phyloP scores from a whole-genome alignment of 1,139 yeast genomes.

The Saccharomyces hybrid region DNA sequence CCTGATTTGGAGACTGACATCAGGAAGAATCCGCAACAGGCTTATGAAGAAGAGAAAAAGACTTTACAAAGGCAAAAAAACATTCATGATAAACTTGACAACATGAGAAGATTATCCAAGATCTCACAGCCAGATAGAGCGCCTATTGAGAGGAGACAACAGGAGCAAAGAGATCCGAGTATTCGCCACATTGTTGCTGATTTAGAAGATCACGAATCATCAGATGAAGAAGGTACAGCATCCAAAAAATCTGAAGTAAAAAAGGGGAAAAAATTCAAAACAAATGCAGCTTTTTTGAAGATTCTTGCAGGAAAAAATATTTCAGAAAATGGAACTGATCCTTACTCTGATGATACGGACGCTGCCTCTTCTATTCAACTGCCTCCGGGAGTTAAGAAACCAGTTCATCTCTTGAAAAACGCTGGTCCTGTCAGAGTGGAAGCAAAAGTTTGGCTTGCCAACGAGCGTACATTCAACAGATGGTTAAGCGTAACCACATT shows the following conservation, averaged over 20 bases:
- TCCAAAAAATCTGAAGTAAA: constrained; percentile 7
- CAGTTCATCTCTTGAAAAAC: no score
- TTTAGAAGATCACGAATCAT: constrained; percentile 39
- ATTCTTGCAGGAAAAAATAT: constrained; percentile 30
- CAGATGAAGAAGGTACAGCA: constrained; percentile 33
- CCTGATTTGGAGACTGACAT: constrained; percentile 82
- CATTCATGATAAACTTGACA: constrained; percentile 40
- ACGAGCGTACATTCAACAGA: no score
- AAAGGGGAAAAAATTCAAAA: constrained; percentile 7
- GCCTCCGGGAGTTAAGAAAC: no score
- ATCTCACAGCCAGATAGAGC: neutral
- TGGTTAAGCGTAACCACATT: no score
- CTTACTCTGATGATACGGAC: no score
- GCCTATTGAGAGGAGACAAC: neutral
- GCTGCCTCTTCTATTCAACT: no score
- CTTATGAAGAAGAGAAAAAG: constrained; percentile 49
- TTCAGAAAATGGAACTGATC: no score
- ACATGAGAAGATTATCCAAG: constrained; percentile 32
- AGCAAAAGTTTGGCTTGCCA: no score
- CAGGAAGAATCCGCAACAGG: constrained; percentile 67
- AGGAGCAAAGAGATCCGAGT: neutral
- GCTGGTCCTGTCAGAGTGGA: no score
- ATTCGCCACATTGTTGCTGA: constrained; percentile 16
- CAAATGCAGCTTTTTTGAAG: constrained; percentile 25
- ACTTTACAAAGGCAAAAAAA: constrained; percentile 41